phyloP scores from a whole-genome alignment of 2,329 filamentous ascomycete species.

The Diaporthe caulivora region DNA sequence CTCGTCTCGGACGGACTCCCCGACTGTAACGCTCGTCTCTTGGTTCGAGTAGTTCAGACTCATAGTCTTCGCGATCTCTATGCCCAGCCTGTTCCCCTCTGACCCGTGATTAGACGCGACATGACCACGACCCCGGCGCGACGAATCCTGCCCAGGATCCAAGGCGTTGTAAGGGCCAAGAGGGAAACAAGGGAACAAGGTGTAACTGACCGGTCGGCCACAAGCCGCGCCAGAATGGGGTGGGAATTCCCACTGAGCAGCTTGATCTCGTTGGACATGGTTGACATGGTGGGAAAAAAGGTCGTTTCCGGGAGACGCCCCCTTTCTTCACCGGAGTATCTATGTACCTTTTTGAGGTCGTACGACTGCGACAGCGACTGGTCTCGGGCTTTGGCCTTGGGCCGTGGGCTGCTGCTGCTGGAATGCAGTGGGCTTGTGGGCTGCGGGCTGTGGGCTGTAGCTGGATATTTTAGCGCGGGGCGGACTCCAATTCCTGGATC shows the following conservation, averaged over 20 bases:
- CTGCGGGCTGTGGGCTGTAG: neutral
- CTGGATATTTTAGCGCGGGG: constrained; percentile 39
- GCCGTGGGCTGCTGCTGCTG: constrained; percentile 12
- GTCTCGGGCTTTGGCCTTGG: constrained; percentile 24
- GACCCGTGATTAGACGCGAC: constrained; percentile 18
- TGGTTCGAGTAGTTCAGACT: constrained; percentile 89
- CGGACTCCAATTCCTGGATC: constrained; percentile 23
- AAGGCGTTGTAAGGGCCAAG: neutral
- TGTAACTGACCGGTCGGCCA: constrained; percentile 56
- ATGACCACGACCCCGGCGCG: constrained; percentile 4
- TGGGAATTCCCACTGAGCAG: constrained; percentile 57
- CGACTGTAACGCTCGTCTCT: constrained; percentile 91
- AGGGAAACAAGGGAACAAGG: neutral
- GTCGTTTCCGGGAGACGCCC: constrained; percentile 25
- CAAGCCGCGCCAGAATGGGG: constrained; percentile 43
- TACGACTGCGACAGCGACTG: constrained; percentile 27
- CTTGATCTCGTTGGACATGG: constrained; percentile 67
- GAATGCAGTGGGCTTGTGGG: constrained; percentile 3
- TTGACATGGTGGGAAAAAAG: constrained; percentile 37
- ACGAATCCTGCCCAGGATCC: neutral
- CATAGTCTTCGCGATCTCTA: constrained; percentile 83
- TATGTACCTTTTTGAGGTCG: constrained; percentile 29
- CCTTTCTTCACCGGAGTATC: constrained; percentile 31
- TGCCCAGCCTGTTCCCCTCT: constrained; percentile 70
- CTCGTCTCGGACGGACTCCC: constrained; percentile 96